Conservation (phyloP, 495 filamentous ascomycete species). For the Podospora bellae-mahoneyi region DNA sequence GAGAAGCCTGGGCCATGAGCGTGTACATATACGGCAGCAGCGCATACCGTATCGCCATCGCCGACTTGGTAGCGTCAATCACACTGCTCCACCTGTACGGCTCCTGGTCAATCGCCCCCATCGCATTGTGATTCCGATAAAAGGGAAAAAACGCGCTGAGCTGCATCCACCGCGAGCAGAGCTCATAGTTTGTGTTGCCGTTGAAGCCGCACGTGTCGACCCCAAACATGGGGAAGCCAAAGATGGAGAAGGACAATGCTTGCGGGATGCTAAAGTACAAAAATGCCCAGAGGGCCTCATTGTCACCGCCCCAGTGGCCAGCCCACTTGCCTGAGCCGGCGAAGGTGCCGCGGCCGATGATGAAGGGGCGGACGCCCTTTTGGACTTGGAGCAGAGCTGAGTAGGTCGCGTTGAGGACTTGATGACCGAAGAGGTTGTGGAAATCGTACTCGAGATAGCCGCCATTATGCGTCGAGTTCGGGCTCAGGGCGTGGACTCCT, state of each 20-base stretch:
- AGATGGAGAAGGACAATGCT: slow-evolving; percentile 73
- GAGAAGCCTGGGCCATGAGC: slow-evolving; percentile 66
- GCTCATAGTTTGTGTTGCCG: slow-evolving; percentile 66
- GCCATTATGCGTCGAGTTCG: slow-evolving; percentile 74
- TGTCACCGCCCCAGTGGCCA: slow-evolving; percentile 88
- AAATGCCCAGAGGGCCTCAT: slow-evolving; percentile 62
- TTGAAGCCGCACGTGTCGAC: slow-evolving; percentile 79
- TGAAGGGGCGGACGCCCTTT: slow-evolving; percentile 71
- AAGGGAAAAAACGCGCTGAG: slow-evolving; percentile 83
- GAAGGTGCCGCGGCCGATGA: slow-evolving; percentile 82
- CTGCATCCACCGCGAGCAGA: slow-evolving; percentile 87
- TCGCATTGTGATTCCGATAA: slow-evolving; percentile 78
- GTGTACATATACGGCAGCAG: slow-evolving; percentile 84
- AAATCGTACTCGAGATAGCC: slow-evolving; percentile 75
- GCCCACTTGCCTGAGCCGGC: slow-evolving; percentile 76
- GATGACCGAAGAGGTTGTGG: slow-evolving; percentile 72
- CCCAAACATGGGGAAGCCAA: slow-evolving; percentile 87
- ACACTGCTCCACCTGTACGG: slow-evolving; percentile 73
- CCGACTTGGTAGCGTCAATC: slow-evolving; percentile 59
- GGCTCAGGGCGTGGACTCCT: slow-evolving; percentile 66
- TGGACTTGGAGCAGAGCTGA: slow-evolving; percentile 62
- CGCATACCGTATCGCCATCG: slow-evolving; percentile 71
- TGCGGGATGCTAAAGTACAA: slow-evolving; percentile 81
- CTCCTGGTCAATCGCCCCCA: slow-evolving; percentile 64
- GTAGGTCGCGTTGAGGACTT: slow-evolving; percentile 78